These are phyloP conservation scores for Colletotrichum sp. DNA, from an alignment of 2,329 filamentous ascomycete species.

Conservation along the genomic window DNA sequence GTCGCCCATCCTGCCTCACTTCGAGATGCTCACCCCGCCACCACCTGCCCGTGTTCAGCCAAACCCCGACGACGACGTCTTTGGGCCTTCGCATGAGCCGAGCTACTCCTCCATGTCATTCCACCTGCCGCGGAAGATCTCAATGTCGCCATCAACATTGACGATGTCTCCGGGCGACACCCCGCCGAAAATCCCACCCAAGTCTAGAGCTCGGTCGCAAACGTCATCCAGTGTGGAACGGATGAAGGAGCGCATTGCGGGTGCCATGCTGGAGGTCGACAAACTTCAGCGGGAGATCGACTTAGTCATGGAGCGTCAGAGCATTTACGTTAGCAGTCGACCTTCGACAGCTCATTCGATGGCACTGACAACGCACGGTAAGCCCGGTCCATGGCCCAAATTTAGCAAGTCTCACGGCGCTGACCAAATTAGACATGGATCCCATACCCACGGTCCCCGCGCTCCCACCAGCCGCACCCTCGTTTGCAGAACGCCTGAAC, in stretches of 20 bases:
- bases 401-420: background rate
- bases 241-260: constrained; percentile 61
- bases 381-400: background rate
- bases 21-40: constrained; percentile 43
- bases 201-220: constrained; percentile 48
- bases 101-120: constrained; percentile 61
- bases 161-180: constrained; percentile 28
- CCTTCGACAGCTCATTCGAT: constrained; percentile 56
- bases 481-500: constrained; percentile 61
- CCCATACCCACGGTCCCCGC: constrained; percentile 63
- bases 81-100: constrained; percentile 41
- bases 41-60: constrained; percentile 28
- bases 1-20: constrained; percentile 61
- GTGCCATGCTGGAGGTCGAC: constrained; percentile 64
- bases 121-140: constrained; percentile 55
- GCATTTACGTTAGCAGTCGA: constrained; percentile 57
- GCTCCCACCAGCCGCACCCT: constrained; percentile 60
- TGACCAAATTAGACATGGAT: constrained; percentile 44
- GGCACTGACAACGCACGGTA: constrained; percentile 22
- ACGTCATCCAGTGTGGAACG: constrained; percentile 53
- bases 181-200: constrained; percentile 48
- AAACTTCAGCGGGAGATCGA: constrained; percentile 64
- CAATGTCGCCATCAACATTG: constrained; percentile 34
- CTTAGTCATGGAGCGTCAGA: constrained; percentile 64
- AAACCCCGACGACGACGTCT: constrained; percentile 38